Conservation (phyloP, 768 basidiomycete species). For the Clitopilus hobsonii region DNA sequence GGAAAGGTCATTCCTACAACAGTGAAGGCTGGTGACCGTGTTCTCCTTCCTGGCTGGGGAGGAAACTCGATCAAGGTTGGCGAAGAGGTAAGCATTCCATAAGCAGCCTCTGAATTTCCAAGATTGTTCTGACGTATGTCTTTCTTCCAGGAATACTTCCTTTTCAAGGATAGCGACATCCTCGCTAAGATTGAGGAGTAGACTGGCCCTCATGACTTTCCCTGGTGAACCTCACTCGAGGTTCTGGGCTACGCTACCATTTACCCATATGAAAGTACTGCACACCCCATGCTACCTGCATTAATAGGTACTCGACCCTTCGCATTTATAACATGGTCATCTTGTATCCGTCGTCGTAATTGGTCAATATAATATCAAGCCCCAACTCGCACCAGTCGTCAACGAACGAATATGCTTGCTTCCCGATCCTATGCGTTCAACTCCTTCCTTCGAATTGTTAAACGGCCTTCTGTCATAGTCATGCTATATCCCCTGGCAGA, state of each 20-base stretch:
- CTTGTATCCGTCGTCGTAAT: conserved; percentile 1
- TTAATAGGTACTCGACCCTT: neutral
- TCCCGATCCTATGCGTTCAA: too few species aligned
- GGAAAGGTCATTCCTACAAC: conserved; percentile 68
- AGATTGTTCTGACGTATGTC: neutral
- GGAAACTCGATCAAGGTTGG: conserved; percentile 95
- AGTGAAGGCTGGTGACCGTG: conserved; percentile 88
- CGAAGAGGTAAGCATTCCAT: conserved; percentile 62
- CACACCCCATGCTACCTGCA: neutral
- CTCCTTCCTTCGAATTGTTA: too few species aligned
- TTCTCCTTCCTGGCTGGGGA: conserved; percentile 94
- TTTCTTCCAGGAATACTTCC: conserved; percentile 73
- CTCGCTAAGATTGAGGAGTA: conserved; percentile 95
- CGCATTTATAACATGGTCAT: neutral
- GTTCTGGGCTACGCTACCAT: neutral
- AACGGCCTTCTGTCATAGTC: too few species aligned
- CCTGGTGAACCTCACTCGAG: neutral
- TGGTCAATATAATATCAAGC: neutral
- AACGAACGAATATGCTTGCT: too few species aligned
- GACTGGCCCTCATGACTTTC: too few species aligned
- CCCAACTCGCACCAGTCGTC: too few species aligned
- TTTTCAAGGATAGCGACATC: conserved; percentile 94
- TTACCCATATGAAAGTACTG: neutral
- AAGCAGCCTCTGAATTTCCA: neutral
- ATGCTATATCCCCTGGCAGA: too few species aligned